phyloP scores from a whole-genome alignment of 2,329 filamentous ascomycete species.

The Bipolaris sorokiniana region DNA sequence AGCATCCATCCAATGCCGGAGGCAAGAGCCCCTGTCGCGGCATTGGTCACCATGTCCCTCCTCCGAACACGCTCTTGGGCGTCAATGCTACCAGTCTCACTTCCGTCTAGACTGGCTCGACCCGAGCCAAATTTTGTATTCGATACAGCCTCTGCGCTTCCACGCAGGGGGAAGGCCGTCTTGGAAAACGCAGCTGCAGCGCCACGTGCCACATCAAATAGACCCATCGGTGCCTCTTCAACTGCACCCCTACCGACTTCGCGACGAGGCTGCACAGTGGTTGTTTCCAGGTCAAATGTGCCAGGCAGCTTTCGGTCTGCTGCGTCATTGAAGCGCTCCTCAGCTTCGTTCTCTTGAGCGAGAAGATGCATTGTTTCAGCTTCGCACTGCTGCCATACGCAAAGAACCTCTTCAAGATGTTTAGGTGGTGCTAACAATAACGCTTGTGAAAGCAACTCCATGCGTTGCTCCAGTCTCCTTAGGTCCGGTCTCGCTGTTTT shows the following conservation, averaged over 20 bases:
- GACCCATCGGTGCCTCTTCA: conserved; percentile 59
- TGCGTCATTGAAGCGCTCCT: conserved; percentile 72
- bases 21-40: conserved; percentile 66
- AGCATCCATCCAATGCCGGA: conserved; percentile 70
- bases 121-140: conserved; percentile 14
- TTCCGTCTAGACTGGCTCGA: conserved; percentile 38
- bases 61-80: conserved; percentile 62
- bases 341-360: conserved; percentile 69
- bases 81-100: conserved; percentile 48
- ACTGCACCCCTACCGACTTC: conserved; percentile 52
- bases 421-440: conserved; percentile 73
- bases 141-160: conserved; percentile 21
- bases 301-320: conserved; percentile 63
- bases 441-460: conserved; percentile 78
- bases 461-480: conserved; percentile 77
- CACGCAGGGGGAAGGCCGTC: conserved; percentile 55
- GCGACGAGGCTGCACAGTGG: conserved; percentile 48
- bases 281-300: conserved; percentile 49
- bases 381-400: conserved; percentile 77
- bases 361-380: conserved; percentile 74
- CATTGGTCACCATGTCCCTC: conserved; percentile 73
- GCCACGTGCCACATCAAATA: conserved; percentile 60
- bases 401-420: conserved; percentile 75
- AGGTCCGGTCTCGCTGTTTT: conserved; percentile 62
- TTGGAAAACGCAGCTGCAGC: conserved; percentile 57